phyloP scores from a whole-genome alignment of 2,329 filamentous ascomycete genomes.

The Dactylellina leptospora region DNA sequence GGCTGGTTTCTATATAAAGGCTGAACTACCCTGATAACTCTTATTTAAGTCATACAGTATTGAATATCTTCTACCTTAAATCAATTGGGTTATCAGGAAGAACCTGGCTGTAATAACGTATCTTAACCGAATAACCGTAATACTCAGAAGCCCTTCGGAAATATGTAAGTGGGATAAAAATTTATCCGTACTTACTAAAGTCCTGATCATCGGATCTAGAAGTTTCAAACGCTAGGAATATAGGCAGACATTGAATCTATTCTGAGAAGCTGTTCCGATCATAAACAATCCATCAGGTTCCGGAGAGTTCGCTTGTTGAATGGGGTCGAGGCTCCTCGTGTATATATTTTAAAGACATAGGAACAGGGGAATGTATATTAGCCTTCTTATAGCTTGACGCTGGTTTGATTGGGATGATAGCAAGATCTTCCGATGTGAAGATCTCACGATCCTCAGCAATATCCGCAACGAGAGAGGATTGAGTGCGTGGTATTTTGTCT shows the following conservation, averaged over 20 bases:
- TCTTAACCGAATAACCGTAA: background rate
- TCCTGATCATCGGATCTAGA: background rate
- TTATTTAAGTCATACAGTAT: background rate
- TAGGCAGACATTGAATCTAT: background rate
- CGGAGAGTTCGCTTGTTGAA: background rate
- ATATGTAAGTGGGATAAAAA: background rate
- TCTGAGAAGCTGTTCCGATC: background rate
- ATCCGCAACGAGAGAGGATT: background rate
- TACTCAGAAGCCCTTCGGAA: background rate
- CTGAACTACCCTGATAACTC: background rate
- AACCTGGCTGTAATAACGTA: background rate
- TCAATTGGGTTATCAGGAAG: background rate
- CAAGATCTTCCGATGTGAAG: background rate
- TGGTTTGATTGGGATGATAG: background rate
- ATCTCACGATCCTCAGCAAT: background rate
- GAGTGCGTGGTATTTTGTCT: background rate
- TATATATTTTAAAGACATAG: background rate
- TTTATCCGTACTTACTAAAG: background rate
- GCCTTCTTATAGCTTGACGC: background rate
- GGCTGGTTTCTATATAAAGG: background rate
- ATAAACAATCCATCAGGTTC: background rate
- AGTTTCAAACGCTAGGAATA: background rate
- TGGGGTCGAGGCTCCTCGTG: background rate
- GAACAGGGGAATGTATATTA: background rate
- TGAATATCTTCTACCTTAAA: background rate